Percentiles rank a stretch among this genome's conserved stretches.
Evolutionary conservation across 2,329 filamentous ascomycete genomes (phyloP).

Genomic region (Nemania abortiva): DNA sequence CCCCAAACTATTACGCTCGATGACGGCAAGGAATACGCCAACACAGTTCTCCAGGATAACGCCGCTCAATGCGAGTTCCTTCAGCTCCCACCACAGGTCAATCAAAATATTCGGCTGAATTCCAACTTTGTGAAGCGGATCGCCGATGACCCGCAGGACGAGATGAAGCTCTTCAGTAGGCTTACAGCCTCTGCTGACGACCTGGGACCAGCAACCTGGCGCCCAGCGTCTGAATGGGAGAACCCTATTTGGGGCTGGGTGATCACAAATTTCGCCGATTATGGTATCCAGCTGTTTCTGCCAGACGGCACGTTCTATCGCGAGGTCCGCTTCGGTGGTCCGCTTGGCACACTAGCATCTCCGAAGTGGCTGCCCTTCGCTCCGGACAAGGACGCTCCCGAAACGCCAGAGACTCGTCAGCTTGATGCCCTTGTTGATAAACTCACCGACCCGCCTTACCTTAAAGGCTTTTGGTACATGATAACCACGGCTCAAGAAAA

Average conservation of each 20-base stretch:
- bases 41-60: conserved; percentile 43
- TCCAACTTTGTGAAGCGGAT: conserved; percentile 47
- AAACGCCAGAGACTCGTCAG: conserved; percentile 41
- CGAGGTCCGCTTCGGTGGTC: conserved; percentile 55
- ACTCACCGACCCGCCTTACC: conserved; percentile 46
- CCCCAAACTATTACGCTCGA: conserved; percentile 44
- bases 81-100: conserved; percentile 58
- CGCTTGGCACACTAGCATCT: conserved; percentile 35
- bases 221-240: conserved; percentile 53
- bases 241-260: conserved; percentile 59
- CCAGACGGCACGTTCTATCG: conserved; percentile 57
- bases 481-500: conserved; percentile 49
- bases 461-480: conserved; percentile 53
- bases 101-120: conserved; percentile 48
- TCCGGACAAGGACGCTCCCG: conserved; percentile 14
- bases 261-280: conserved; percentile 57
- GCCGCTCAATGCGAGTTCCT: conserved; percentile 34
- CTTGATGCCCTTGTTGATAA: conserved; percentile 49
- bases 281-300: conserved; percentile 58
- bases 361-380: conserved; percentile 55
- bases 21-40: conserved; percentile 36
- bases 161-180: background rate
- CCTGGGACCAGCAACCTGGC: conserved; percentile 36
- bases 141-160: background rate
- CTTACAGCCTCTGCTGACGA: background rate